Conservation (phyloP, 176 grass and related monocot genomes). For the Zoysia japonica region DNA sequence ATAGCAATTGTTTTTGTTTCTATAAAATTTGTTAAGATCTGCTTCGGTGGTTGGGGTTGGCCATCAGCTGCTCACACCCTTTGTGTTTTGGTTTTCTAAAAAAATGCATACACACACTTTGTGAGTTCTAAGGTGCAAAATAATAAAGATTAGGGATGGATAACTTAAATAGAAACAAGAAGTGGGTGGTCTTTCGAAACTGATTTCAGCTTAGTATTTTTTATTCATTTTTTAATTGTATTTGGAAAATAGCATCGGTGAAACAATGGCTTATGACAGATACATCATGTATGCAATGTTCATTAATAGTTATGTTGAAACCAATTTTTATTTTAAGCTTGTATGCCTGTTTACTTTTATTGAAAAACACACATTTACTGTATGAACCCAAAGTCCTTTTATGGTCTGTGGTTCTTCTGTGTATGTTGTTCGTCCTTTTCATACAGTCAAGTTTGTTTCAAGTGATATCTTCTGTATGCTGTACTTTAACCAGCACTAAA, state of each 20-base stretch:
- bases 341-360: neutral
- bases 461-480: neutral
- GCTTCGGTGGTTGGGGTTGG: conserved; percentile 36
- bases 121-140: neutral
- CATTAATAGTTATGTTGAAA: neutral
- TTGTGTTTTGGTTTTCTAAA: neutral
- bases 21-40: conserved; percentile 17
- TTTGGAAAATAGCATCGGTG: neutral
- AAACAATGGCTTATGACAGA: neutral
- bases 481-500: neutral
- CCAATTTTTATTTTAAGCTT: neutral
- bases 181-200: neutral
- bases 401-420: neutral
- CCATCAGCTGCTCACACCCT: conserved; percentile 25
- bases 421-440: neutral
- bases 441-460: neutral
- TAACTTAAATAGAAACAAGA: neutral
- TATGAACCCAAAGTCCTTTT: neutral
- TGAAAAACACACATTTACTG: neutral
- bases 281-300: neutral
- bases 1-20: neutral
- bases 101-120: neutral
- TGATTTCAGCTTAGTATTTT: neutral
- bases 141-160: neutral
- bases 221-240: neutral